Base-by-base conservation (phyloP, 768 basidiomycete species). In the Amanita pallidorosea region DNA sequence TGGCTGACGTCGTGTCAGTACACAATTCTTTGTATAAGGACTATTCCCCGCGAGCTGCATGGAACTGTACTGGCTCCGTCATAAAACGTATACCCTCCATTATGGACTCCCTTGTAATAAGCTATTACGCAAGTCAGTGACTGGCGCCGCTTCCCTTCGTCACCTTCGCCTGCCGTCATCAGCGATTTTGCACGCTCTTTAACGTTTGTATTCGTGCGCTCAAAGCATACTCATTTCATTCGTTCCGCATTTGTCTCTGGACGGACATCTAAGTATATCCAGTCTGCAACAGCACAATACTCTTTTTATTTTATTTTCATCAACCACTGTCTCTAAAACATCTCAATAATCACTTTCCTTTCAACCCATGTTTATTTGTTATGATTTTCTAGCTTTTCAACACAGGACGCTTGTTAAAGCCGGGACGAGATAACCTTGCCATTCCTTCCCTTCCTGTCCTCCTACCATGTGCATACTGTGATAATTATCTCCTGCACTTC, bases 11-110 rank as follows among this genome's bases (percentile, higher is more conserved):
- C 43, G 52, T 15, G 47, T 43, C 58, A 89, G 88, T 72, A 90
- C 88, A 53, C 88, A 90, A 66, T 90, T 88, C 73, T 89, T 88
- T 71, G 85, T 90, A 65, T 90, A 73, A 83, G 53, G 54, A 44
- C 51, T 44, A 20, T 36, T 53, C 18, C 37, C 31, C 31, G 41
- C 34, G 38, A 38, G 34, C 31, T 41, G 55, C 53, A 51, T 38
- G 40, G 40, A 15, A 20, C 17, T 57, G 50, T 57, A 55, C 64
- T 63, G 62, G 63, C 62, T 63, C 59, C 55, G 53, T 47, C 53
- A 51, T 55, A 57, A 54, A 51, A 52, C 60, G 54, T 56, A 52
- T 54, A 51, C 49, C 48, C 53, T 31, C 34, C n/a, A 41, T 43
- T 31, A 50, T 47, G 43, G 29, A 35, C 50, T 18, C 29, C 29